Base-by-base conservation (phyloP, 306 rosid species). In the Prunus padus region DNA sequence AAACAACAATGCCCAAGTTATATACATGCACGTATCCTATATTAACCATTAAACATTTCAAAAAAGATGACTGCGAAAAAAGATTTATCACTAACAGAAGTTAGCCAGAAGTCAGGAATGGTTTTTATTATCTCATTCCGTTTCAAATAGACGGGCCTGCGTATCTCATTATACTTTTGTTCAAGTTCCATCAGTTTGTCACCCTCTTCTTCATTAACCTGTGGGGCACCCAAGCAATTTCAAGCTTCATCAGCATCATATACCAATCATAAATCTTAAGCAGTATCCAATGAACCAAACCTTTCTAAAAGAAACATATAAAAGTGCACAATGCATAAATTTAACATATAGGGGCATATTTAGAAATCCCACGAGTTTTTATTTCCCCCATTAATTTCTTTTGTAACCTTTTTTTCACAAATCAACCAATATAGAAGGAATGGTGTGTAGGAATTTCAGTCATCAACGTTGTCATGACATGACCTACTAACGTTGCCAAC, bases 81-180 rank as follows among this genome's bases (percentile, higher is more conserved):
- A 4, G 10, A 26, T 9, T 57, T n/a, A 79, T 73, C 67, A 88
- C 98, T 85, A 62, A 91, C 98, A 68, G 97, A 92, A 80, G 96
- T 94, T 57, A 87, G 52, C 97, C 96, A 92, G 79, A 92, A 90
- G 83, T 92, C 92, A n/a, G 96, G 94, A 82, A 92, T 92, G 60
- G 85, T 54, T 76, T 88, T 87, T 85, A 90, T 86, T 28, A 92
- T 79, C 11, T 88, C 93, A 50, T 80, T 86, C 76, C 97, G 87
- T 76, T 68, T 87, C 77, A 81, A 72, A 63, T 90, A 92, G 61
- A 86, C 80, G 5, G 96, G 96, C 81, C 86, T 80, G 76, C 96
- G 87, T 74, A 85, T 78, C 84, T 88, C 96, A 66, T 88, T 90
- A 65, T 84, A 92, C 82, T 84, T 86, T 75, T 88, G 94, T 83